Evolutionary conservation across 192 early-diverging fungal genomes (phyloP).

Genomic region (Glomus cerebriforme): DNA sequence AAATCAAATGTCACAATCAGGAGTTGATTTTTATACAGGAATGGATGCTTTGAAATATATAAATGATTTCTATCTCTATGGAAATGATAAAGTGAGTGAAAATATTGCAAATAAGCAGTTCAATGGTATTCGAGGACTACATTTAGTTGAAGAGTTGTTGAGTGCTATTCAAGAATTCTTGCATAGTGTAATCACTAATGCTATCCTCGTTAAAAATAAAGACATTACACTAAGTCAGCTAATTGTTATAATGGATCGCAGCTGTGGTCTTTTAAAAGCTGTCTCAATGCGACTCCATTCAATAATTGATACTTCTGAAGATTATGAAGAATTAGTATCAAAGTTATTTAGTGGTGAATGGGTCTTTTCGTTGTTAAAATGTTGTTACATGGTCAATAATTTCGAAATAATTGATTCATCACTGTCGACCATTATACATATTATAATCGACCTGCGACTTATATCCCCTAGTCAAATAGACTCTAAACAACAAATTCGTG

Average conservation of each 20-base stretch:
- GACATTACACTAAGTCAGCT: background rate
- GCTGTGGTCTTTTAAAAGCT: constrained; percentile 13
- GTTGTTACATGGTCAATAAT: constrained; percentile 38
- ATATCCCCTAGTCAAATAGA: constrained; percentile 37
- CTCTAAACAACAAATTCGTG: constrained; percentile 37
- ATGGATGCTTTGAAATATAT: constrained; percentile 50
- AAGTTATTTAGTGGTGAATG: constrained; percentile 20
- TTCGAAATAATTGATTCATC: constrained; percentile 55
- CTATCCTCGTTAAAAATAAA: constrained; percentile 27
- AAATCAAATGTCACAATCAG: constrained; percentile 37
- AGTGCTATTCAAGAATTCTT: constrained; percentile 41
- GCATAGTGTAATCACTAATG: constrained; percentile 33
- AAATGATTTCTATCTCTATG: constrained; percentile 49
- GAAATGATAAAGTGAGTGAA: constrained; percentile 9
- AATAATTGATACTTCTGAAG: background rate
- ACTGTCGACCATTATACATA: constrained; percentile 45
- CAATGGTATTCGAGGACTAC: constrained; percentile 39
- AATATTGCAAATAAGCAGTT: constrained; percentile 38
- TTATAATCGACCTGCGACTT: constrained; percentile 44
- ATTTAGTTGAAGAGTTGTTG: constrained; percentile 36
- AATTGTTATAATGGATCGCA: constrained; percentile 1
- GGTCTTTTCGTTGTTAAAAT: constrained; percentile 34
- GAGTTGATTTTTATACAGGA: constrained; percentile 40
- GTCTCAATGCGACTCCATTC: constrained; percentile 1
- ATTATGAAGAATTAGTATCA: background rate